Conservation (phyloP, 169 alveolate genomes). For the Babesia ovata region DNA sequence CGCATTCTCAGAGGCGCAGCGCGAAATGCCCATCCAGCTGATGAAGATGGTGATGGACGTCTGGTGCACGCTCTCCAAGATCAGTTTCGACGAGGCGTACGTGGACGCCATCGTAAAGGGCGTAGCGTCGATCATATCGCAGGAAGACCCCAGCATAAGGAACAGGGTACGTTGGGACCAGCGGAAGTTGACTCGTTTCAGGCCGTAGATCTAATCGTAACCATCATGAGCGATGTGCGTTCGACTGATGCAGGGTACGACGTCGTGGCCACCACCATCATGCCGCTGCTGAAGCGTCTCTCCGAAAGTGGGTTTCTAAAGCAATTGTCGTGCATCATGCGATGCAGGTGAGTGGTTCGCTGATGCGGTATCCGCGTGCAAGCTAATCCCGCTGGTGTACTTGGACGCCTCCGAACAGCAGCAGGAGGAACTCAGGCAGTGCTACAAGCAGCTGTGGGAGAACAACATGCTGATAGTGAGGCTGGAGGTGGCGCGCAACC, state of each 20-base stretch:
- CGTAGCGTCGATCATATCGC: constrained; percentile 48
- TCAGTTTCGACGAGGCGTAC: constrained; percentile 18
- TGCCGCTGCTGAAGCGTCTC: constrained; percentile 51
- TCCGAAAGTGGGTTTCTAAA: constrained; percentile 42
- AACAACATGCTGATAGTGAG: constrained; percentile 45
- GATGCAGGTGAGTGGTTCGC: constrained; percentile 69
- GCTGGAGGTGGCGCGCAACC: constrained; percentile 60
- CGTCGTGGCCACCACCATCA: constrained; percentile 31
- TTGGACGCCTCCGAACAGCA: constrained; percentile 54
- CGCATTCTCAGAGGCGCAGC: constrained; percentile 43
- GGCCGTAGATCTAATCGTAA: constrained; percentile 44
- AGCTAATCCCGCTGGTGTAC: constrained; percentile 50
- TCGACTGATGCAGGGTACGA: constrained; percentile 23
- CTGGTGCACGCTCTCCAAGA: constrained; percentile 61
- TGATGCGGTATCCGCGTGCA: constrained; percentile 58
- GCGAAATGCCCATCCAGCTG: constrained; percentile 6
- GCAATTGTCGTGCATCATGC: neutral
- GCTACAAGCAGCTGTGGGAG: constrained; percentile 64
- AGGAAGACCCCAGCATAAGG: constrained; percentile 54
- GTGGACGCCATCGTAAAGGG: constrained; percentile 40
- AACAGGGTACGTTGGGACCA: constrained; percentile 22
- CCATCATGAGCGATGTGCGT: constrained; percentile 31
- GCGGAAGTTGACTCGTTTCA: neutral
- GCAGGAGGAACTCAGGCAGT: constrained; percentile 49
- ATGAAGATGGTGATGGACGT: constrained; percentile 18